Percentiles rank a stretch among this genome's conserved stretches.
phyloP scores from a whole-genome alignment of 768 basidiomycete species.

The Sporobolomyces phaffii region DNA sequence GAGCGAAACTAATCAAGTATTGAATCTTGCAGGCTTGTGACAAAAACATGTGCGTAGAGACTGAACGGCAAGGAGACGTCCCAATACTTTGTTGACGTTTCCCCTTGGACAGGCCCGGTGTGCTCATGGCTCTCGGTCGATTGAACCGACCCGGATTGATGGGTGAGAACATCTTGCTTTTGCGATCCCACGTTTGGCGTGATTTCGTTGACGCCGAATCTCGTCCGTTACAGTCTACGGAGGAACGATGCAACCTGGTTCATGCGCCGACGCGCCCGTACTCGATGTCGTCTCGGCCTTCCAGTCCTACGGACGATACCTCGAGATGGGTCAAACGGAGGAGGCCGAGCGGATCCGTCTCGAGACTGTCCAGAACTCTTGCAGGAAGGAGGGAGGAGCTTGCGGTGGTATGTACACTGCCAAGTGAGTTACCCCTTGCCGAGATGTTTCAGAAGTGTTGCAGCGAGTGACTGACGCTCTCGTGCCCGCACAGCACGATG shows the following conservation, averaged over 20 bases:
- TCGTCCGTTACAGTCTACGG: slow-evolving; percentile 73
- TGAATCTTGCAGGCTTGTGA: slow-evolving; percentile 56
- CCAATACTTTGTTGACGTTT: too few species aligned
- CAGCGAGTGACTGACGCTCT: slow-evolving; percentile 76
- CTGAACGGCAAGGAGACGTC: too few species aligned
- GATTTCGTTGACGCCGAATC: too few species aligned
- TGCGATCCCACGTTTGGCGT: too few species aligned
- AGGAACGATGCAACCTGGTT: slow-evolving; percentile 85
- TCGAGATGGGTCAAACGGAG: slow-evolving; percentile 77
- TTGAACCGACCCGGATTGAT: slow-evolving; percentile 93
- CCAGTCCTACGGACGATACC: slow-evolving; percentile 91
- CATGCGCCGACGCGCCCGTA: slow-evolving; percentile 77
- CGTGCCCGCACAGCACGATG: slow-evolving; percentile 95
- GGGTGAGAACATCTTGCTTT: slow-evolving; percentile 49
- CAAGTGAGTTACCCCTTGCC: too few species aligned
- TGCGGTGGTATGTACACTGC: slow-evolving; percentile 59
- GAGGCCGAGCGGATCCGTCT: slow-evolving; percentile 77
- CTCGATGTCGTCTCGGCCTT: slow-evolving; percentile 96
- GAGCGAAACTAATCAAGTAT: too few species aligned
- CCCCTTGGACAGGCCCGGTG: slow-evolving; percentile 66
- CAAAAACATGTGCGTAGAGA: slow-evolving; percentile 81
- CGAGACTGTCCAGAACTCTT: slow-evolving; percentile 82
- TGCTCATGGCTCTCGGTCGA: slow-evolving; percentile 91
- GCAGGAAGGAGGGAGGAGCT: slow-evolving; percentile 86
- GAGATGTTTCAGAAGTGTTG: too few species aligned